phyloP scores from a whole-genome alignment of 768 basidiomycete species.

The Russula dissimulans region DNA sequence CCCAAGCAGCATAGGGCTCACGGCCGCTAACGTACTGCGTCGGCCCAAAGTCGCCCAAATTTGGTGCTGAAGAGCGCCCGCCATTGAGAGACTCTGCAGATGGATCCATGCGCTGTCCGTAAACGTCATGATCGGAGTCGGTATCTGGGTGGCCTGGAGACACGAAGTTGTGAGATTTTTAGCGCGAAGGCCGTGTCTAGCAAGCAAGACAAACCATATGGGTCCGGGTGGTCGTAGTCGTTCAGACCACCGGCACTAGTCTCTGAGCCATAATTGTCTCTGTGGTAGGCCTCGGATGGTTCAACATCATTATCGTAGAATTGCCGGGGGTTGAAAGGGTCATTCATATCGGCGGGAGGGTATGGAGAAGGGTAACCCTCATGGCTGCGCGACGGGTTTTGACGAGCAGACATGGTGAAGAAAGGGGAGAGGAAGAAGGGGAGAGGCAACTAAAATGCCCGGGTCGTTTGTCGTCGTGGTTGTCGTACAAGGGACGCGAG shows the following conservation, averaged over 20 bases:
- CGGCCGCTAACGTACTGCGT: slow-evolving; percentile 39
- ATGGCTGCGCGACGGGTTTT: slow-evolving; percentile 46
- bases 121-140: slow-evolving; percentile 71
- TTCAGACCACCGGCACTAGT: slow-evolving; percentile 48
- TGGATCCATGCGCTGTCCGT: slow-evolving; percentile 58
- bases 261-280: slow-evolving; percentile 65
- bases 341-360: slow-evolving; percentile 50
- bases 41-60: slow-evolving; percentile 54
- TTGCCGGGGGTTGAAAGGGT: slow-evolving; percentile 49
- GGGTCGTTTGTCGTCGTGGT: slow-evolving; percentile 5
- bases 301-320: slow-evolving; percentile 73
- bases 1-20: slow-evolving; percentile 95
- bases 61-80: slow-evolving; percentile 64
- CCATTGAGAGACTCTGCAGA: slow-evolving; percentile 71
- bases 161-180: not conserved
- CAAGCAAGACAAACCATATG: slow-evolving; percentile 33
- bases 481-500: not conserved
- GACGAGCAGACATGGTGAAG: slow-evolving; percentile 39
- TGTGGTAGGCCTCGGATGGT: slow-evolving; percentile 50
- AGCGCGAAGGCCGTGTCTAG: not conserved
- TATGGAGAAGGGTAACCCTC: slow-evolving; percentile 53
- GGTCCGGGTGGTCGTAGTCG: slow-evolving; percentile 53
- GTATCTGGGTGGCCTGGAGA: slow-evolving; percentile 65
- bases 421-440: not conserved
- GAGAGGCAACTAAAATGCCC: not conserved